Base-by-base conservation (phyloP, 2,329 filamentous ascomycete species). In the Apiospora pterosperma region DNA sequence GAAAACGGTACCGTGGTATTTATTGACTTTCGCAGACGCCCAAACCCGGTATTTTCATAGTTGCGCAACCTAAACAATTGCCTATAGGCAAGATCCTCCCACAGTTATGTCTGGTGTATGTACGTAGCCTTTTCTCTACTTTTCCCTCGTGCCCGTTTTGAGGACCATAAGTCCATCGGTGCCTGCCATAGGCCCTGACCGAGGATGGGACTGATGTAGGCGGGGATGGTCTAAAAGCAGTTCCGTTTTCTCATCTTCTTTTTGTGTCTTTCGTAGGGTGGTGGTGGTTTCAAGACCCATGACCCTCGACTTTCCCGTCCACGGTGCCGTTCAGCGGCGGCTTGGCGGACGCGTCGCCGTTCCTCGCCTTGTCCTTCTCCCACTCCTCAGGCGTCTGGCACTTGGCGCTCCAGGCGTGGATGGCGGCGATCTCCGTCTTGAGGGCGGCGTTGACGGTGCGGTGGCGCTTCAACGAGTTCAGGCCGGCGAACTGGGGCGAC, bases 381-480 rank as follows among this genome's bases (percentile, higher is more conserved):
- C 91, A 97, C 81, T 97, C 92, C 73, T 93, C 92, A 0, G 92
- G 92, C 10, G 94, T 97, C 81, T 93, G 91, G 77, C 94, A 97
- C 80, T 93, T 96, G 34, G 93, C 92, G 64, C 92, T 96, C 94
- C 94, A 97, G 42, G 94, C 94, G 81, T 97, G 94, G 71, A 97
- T 97, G 69, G 86, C 87, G 19, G 92, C 92, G 76, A 97, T 97
- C 80, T 97, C 93, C 59, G 90, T 86, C 81, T 93, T 95, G 71
- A 97, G 83, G 5, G 89, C 88, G 19, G 85, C 85, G 79, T 97
- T 97, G 71, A 97, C 93, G 67, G 96, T 84, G 52, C 94, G 89
- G 79, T 97, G 92, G 64, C 94, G 87, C 75, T 93, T 93, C 65
- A 97, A 87, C 62, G 92, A 92, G 74, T 82, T 91, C 77, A 91